phyloP scores from a whole-genome alignment of 768 basidiomycete species.

The Xerocomus spinulosus region DNA sequence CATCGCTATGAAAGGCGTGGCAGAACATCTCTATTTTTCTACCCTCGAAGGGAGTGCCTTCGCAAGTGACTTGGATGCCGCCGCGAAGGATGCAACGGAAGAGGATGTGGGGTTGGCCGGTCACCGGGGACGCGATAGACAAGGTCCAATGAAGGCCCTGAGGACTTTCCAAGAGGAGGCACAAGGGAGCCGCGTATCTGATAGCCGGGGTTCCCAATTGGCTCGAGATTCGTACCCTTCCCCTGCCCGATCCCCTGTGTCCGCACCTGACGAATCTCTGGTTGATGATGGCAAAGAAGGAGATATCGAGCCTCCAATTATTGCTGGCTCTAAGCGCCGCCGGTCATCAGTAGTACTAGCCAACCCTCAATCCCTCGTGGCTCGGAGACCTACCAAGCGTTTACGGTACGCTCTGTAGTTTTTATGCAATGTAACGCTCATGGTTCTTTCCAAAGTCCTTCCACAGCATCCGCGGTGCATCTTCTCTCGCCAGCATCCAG shows the following conservation, averaged over 20 bases:
- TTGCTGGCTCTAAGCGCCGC: conserved; percentile 23
- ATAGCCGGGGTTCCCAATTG: not conserved
- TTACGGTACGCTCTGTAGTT: conserved; percentile 9
- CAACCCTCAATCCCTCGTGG: not conserved
- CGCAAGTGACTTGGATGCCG: conserved; percentile 24
- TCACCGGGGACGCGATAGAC: too few species aligned
- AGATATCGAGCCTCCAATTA: conserved; percentile 6
- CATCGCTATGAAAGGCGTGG: conserved; percentile 26
- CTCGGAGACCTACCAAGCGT: conserved; percentile 17
- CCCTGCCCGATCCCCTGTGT: conserved; percentile 12
- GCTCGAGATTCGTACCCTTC: conserved; percentile 15
- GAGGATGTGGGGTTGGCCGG: not conserved
- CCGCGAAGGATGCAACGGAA: conserved; percentile 29
- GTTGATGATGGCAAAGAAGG: conserved; percentile 15
- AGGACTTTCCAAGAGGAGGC: not conserved
- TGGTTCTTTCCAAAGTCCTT: conserved; percentile 3
- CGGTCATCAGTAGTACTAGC: conserved; percentile 1
- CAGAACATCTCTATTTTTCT: conserved; percentile 30
- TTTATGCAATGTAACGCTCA: not conserved
- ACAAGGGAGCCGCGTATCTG: not conserved
- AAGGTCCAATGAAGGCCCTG: too few species aligned
- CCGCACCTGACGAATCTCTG: conserved; percentile 3
- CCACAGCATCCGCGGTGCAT: not conserved
- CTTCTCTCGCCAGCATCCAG: conserved; percentile 17
- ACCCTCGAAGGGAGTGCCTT: conserved; percentile 26